These are phyloP conservation scores for Inga leiocalycina DNA, from an alignment of 306 rosid species.

Conservation along the genomic window DNA sequence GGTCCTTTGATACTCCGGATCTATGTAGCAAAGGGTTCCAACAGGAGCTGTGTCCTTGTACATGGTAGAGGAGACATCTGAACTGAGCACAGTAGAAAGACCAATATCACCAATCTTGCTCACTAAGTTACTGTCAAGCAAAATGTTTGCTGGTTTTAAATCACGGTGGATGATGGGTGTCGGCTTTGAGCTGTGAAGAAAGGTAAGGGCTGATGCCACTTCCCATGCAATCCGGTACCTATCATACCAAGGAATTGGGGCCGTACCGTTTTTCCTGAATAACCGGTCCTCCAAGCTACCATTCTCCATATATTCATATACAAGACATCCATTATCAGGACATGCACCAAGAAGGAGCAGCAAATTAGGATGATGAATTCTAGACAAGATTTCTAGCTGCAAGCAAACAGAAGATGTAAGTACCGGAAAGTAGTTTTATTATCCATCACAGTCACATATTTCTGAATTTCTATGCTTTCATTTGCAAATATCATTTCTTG, in stretches of 20 bases:
- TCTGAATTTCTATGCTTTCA: neutral
- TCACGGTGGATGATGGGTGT: constrained; percentile 91
- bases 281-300: constrained; percentile 64
- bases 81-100: constrained; percentile 69
- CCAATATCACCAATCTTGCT: constrained; percentile 98
- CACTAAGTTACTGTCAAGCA: constrained; percentile 79
- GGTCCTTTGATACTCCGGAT: constrained; percentile 93
- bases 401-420: constrained; percentile 31
- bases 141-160: constrained; percentile 92
- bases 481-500: neutral
- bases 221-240: constrained; percentile 96
- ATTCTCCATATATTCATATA: constrained; percentile 60
- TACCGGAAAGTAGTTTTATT: neutral
- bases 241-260: constrained; percentile 66
- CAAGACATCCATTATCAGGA: constrained; percentile 60
- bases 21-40: constrained; percentile 90
- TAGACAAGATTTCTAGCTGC: constrained; percentile 61
- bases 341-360: constrained; percentile 70
- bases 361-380: constrained; percentile 61
- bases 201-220: constrained; percentile 86
- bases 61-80: constrained; percentile 58
- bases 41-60: constrained; percentile 69
- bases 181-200: constrained; percentile 89
- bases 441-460: neutral
- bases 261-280: constrained; percentile 31